Evolutionary conservation across 78 protist species (phyloP), one percentile per base, ranked within the genome.

Genomic region (Dictyostelium capitatum): DNA sequence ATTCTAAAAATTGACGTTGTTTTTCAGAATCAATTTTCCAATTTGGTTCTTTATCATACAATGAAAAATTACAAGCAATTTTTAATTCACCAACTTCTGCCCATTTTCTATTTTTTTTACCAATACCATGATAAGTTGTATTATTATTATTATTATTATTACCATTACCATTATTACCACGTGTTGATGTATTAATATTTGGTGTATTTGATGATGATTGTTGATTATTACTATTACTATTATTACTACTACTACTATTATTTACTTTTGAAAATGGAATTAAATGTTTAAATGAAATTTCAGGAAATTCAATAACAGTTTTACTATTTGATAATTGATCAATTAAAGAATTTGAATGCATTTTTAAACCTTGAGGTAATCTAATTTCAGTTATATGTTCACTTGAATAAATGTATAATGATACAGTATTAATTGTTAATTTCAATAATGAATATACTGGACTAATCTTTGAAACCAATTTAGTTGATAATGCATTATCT

Each of bases 401-500:
- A 48, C 72, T 77, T 4, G 90, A 80, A 70, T 82, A 90, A 20
- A 90, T 79, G 37, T 74, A 80, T 17, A 90, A 75, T 30, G 89
- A 82, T 3, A 90, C 69, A 0, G 83, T 80, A 20, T 90, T 74
- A 30, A 82, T 53, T 10, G 54, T 79, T 14, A 90, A 62, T 30
- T 82, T 82, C 8, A 80, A 19, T 4, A 80, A 10, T 0, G 90
- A 82, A 47, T 75, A 82, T 6, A 90, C 95, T 5, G 95, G 95
- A 47, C 82, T 59, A 32, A 47, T 75, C 37, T 79, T 80, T 37
- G 89, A 72, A 3, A 82, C 82, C 78, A 90, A 54, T 47, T 90
- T 82, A 9, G 83, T 79, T 20, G 95, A 80, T 23, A 90, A 79
- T 4, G 95, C 95, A 74, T 90, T 90, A 65, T 90, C 95, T 53